A percentile compares a stretch with the other conserved stretches of the same genome.
These are phyloP conservation scores for Vigna hirtella DNA, from an alignment of 306 rosid genomes.

Conservation along the genomic window DNA sequence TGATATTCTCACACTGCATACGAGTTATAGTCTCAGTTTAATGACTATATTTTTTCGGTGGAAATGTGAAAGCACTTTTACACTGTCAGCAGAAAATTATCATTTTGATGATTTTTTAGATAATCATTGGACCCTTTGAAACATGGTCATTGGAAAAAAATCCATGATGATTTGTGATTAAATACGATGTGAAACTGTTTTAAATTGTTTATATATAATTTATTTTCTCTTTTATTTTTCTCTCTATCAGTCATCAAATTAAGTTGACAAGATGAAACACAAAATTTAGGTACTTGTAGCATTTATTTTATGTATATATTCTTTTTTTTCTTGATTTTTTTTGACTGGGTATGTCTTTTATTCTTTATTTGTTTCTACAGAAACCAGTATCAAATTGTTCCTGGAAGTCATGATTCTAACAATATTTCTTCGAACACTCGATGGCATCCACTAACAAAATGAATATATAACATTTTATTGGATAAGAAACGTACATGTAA, in stretches of 20 bases:
- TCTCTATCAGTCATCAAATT: slow-evolving; percentile 15
- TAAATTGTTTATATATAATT: too few relatives aligned
- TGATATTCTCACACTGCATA: slow-evolving; percentile 3
- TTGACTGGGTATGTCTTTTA: slow-evolving; percentile 5
- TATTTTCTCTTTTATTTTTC: neutral
- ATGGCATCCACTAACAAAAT: slow-evolving; percentile 35
- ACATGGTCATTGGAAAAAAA: too few relatives aligned
- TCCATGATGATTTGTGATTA: too few relatives aligned
- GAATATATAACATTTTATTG: slow-evolving; percentile 31
- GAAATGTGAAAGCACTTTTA: too few relatives aligned
- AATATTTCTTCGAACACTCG: slow-evolving; percentile 26
- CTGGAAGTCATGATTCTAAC: slow-evolving; percentile 24
- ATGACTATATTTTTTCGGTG: too few relatives aligned
- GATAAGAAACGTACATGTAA: slow-evolving; percentile 36
- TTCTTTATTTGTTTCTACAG: slow-evolving; percentile 22
- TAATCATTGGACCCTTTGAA: too few relatives aligned
- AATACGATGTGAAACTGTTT: too few relatives aligned
- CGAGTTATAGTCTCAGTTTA: neutral
- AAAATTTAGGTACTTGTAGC: slow-evolving; percentile 16
- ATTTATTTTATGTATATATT: neutral
- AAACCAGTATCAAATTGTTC: slow-evolving; percentile 11
- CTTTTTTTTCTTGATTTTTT: neutral
- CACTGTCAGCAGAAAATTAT: too few relatives aligned
- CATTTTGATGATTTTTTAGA: too few relatives aligned
- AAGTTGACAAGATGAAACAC: slow-evolving; percentile 12